phyloP scores from a whole-genome alignment of 1,284 basidiomycete species.

The Rhodotorula sp. region DNA sequence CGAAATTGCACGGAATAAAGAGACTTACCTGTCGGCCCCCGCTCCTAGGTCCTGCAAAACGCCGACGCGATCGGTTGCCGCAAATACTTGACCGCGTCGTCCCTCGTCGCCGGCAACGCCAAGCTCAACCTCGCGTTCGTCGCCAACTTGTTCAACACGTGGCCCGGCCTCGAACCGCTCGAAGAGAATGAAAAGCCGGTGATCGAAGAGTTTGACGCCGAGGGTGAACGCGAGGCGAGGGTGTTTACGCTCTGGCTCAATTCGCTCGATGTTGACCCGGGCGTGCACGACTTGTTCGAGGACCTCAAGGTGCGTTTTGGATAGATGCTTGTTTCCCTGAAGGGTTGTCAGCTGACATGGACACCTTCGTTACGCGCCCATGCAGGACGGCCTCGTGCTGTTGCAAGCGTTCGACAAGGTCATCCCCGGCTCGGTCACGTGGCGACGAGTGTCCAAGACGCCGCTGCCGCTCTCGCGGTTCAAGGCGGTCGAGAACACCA shows the following conservation, averaged over 20 bases:
- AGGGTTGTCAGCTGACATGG: background rate
- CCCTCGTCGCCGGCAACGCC: constrained; percentile 91
- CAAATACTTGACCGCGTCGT: constrained; percentile 89
- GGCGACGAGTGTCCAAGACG: constrained; percentile 88
- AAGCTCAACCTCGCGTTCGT: constrained; percentile 98
- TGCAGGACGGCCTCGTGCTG: constrained; percentile 79
- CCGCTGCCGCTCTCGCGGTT: constrained; percentile 86
- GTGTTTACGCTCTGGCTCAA: constrained; percentile 99
- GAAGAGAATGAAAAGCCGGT: constrained; percentile 74
- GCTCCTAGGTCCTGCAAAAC: constrained; percentile 72
- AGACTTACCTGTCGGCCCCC: no score
- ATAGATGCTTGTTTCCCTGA: background rate
- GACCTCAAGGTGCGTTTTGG: constrained; percentile 73
- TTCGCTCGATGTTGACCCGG: constrained; percentile 90
- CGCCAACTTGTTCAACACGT: constrained; percentile 90
- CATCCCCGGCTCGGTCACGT: constrained; percentile 83
- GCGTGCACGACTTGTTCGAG: constrained; percentile 94
- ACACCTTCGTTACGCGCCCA: no score
- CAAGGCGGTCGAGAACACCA: constrained; percentile 98
- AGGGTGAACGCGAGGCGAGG: constrained; percentile 94
- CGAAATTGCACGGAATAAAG: no score
- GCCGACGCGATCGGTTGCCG: constrained; percentile 91
- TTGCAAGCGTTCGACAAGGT: constrained; percentile 97
- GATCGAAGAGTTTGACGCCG: constrained; percentile 97
- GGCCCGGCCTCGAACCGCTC: constrained; percentile 86